Evolutionary conservation across 345 rosid species (phyloP), one percentile per base, ranked within the genome.

Genomic region (Eucalyptus polybractea): DNA sequence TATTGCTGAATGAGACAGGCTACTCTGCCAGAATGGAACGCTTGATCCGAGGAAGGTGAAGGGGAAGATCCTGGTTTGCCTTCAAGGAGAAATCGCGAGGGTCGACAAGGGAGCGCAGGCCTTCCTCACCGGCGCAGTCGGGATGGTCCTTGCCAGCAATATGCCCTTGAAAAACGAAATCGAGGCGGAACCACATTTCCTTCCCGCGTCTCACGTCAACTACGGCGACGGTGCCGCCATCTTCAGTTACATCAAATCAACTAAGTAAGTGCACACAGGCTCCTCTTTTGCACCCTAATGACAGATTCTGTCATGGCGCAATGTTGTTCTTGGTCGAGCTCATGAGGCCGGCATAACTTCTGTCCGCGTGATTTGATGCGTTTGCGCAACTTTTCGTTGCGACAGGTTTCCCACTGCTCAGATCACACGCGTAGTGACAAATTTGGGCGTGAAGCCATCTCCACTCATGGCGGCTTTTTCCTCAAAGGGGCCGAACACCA

Each of bases 381-480:
- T 76, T 76, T 37, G 47, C 22, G 27, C 27, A 21, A 76, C 83
- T 8, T 76, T 76, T 67, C 16, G 17, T 15, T 7, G 51, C 15
- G 56, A 37, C 88, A 96, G 96, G 93, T 91, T 85, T n/a, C 97
- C 99, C 3, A 65, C 88, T 89, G 99, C 94, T 33, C 94, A 92
- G 72, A 92, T 97, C 76, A 90, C 95, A 16, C 91, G 91, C 45
- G 89, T 94, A 62, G 89, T 90, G 42, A 91, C 96, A 31, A 47
- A 67, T 87, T 24, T 94, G 29, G 94, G 93, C 11, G 86, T 86
- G 62, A 94, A 93, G 89, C 98, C 96, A 56, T 94, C 98, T 4
- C 99, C 99, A 12, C 83, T 91, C 60, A 93, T 95, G 99, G 99
- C 99, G 47, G 91, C 95, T 0, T 97, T 97, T 91, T 97, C 99